Evolutionary conservation across 257 asterid genomes (phyloP).

Genomic region (Lithospermum erythrorhizon): DNA sequence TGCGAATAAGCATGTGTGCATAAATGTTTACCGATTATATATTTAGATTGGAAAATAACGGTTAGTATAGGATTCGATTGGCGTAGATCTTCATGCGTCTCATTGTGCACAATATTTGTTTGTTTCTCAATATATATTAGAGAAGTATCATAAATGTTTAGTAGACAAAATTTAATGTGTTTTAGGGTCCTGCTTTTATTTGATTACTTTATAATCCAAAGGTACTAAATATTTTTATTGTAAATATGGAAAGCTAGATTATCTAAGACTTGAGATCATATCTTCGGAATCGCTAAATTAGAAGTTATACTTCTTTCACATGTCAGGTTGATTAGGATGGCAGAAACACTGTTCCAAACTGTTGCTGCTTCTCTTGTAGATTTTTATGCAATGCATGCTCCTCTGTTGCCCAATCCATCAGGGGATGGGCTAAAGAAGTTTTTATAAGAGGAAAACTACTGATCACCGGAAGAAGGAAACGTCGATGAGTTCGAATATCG

Average conservation of each 20-base stretch:
- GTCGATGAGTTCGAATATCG: slow-evolving; percentile 34
- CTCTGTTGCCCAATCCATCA: slow-evolving; percentile 89
- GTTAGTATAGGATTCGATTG: neutral
- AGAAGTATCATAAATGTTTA: neutral
- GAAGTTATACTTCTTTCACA: slow-evolving; percentile 2
- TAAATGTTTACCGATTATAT: neutral
- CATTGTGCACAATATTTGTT: neutral
- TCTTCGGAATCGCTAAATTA: neutral
- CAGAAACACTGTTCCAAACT: slow-evolving; percentile 68
- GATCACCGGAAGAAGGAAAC: slow-evolving; percentile 22
- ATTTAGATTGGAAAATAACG: neutral
- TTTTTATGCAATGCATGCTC: slow-evolving; percentile 87
- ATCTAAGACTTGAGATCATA: neutral
- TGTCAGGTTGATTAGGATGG: slow-evolving; percentile 82
- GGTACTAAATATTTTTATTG: too few relatives aligned
- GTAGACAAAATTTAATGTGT: too few relatives aligned
- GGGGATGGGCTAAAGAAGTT: slow-evolving; percentile 65
- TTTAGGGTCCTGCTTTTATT: neutral
- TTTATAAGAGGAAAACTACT: slow-evolving; percentile 49
- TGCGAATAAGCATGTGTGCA: neutral
- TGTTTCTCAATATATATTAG: neutral
- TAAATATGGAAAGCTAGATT: neutral
- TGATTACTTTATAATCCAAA: neutral
- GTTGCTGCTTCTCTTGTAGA: slow-evolving; percentile 91
- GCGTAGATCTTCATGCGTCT: neutral